Evolutionary conservation across 352 stramenopile genomes (phyloP).

Genomic region (Pythium rishiriense): DNA sequence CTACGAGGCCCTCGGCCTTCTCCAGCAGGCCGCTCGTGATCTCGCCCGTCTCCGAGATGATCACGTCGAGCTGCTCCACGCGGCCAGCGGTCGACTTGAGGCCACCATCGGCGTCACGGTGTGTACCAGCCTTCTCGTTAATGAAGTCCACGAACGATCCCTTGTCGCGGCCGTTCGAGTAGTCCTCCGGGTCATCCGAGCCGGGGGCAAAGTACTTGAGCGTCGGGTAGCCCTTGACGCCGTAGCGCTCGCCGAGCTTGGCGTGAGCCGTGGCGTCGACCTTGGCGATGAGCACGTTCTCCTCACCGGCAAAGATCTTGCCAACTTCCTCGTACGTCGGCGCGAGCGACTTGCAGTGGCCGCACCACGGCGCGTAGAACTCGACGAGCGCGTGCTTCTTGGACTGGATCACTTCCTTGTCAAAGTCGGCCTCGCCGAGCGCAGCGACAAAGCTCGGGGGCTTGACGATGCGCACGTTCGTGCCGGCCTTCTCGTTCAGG

Average conservation of each 20-base stretch:
- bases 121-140: slow-evolving; percentile 89
- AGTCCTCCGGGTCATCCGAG: slow-evolving; percentile 83
- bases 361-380: slow-evolving; percentile 95
- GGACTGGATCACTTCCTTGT: slow-evolving; percentile 74
- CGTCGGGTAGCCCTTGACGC: slow-evolving; percentile 90
- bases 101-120: slow-evolving; percentile 75
- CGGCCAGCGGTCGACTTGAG: slow-evolving; percentile 75
- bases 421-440: slow-evolving; percentile 68
- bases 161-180: slow-evolving; percentile 83
- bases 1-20: slow-evolving; percentile 69
- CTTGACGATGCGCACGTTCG: slow-evolving; percentile 72
- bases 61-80: slow-evolving; percentile 81
- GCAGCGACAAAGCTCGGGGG: slow-evolving; percentile 64
- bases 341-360: slow-evolving; percentile 92
- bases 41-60: slow-evolving; percentile 72
- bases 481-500: slow-evolving; percentile 76
- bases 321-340: slow-evolving; percentile 88
- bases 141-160: slow-evolving; percentile 88
- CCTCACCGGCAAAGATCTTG: slow-evolving; percentile 72
- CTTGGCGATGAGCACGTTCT: slow-evolving; percentile 83
- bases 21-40: slow-evolving; percentile 70
- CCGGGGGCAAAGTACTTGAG: slow-evolving; percentile 91
- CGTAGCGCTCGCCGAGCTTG: slow-evolving; percentile 72
- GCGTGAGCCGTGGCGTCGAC: slow-evolving; percentile 74
- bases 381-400: slow-evolving; percentile 90